Conservation (phyloP, 345 rosid genomes). For the Leavenworthia alabamica region DNA sequence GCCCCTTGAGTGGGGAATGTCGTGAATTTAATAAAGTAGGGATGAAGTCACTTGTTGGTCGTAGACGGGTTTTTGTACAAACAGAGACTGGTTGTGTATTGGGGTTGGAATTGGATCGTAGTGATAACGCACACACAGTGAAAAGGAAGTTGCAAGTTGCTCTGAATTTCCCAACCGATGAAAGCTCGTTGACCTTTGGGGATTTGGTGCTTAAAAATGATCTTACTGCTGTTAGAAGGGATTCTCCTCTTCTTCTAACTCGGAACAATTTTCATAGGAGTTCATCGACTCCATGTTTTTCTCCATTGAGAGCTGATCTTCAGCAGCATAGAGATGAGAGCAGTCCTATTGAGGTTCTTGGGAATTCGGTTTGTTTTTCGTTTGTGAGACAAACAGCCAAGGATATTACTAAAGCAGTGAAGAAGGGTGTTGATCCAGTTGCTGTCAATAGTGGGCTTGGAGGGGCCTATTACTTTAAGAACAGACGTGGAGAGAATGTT, state of each 20-base stretch:
- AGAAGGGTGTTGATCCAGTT: conserved; percentile 48
- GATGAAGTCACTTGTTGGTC: conserved; percentile 53
- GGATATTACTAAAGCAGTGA: conserved; percentile 67
- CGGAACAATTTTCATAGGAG: conserved; percentile 66
- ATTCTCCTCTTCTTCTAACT: conserved; percentile 68
- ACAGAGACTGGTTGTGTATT: conserved; percentile 81
- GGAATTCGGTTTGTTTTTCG: conserved; percentile 46
- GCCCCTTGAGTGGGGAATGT: conserved; percentile 58
- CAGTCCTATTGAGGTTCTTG: conserved; percentile 75
- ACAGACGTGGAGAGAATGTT: conserved; percentile 41
- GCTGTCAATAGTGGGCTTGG: conserved; percentile 64
- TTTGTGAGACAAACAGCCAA: conserved; percentile 46
- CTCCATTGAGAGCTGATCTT: conserved; percentile 50
- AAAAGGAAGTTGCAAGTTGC: conserved; percentile 81
- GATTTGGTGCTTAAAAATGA: conserved; percentile 71
- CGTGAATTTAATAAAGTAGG: conserved; percentile 39
- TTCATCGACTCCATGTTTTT: conserved; percentile 72
- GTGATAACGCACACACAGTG: conserved; percentile 74
- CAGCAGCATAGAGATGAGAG: conserved; percentile 64
- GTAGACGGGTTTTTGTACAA: conserved; percentile 77
- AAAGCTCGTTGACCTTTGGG: conserved; percentile 70
- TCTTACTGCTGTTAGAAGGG: conserved; percentile 66
- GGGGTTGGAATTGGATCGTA: conserved; percentile 77
- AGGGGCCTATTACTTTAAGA: conserved; percentile 57
- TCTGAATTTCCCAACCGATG: conserved; percentile 59